These are phyloP conservation scores for Exidia glandulosa DNA, from an alignment of 768 basidiomycete genomes.

Conservation along the genomic window DNA sequence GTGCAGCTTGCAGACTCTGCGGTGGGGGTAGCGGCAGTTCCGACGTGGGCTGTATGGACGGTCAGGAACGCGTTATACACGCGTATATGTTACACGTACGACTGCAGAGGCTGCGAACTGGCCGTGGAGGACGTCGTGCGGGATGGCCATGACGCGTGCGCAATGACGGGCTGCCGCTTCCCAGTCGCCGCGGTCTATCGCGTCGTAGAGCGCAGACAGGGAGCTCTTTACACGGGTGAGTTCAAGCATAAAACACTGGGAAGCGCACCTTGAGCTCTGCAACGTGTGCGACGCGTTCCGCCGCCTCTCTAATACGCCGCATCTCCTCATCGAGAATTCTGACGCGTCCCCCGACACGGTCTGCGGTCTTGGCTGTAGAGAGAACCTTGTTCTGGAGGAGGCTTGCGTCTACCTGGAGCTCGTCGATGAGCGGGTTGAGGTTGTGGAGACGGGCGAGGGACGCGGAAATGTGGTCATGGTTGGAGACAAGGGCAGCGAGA, in stretches of 20 bases:
- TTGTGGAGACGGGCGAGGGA: constrained; percentile 53
- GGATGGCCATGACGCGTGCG: constrained; percentile 79
- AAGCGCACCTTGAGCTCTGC: constrained; percentile 90
- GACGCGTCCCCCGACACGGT: constrained; percentile 87
- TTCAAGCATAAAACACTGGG: constrained; percentile 5
- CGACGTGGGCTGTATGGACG: constrained; percentile 62
- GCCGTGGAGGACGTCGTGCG: constrained; percentile 65
- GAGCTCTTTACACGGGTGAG: constrained; percentile 42
- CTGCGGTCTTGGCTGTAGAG: constrained; percentile 66
- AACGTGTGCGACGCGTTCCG: constrained; percentile 85
- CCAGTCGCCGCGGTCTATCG: constrained; percentile 84
- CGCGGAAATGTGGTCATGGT: constrained; percentile 49
- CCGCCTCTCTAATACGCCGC: constrained; percentile 75
- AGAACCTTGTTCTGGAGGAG: constrained; percentile 48
- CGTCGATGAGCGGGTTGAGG: constrained; percentile 51
- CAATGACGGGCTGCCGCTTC: constrained; percentile 89
- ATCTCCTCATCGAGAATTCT: constrained; percentile 87
- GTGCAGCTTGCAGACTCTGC: constrained; percentile 67
- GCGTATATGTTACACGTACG: constrained; percentile 19
- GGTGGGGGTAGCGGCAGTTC: constrained; percentile 78
- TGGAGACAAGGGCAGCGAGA: constrained; percentile 58
- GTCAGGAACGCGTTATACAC: too few relatives aligned
- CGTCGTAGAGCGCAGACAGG: constrained; percentile 38
- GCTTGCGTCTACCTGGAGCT: constrained; percentile 46
- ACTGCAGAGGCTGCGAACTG: constrained; percentile 81